Percentiles rank a stretch among this genome's conserved stretches.
Conservation (phyloP, 345 rosid species). For the Salix udensis region DNA sequence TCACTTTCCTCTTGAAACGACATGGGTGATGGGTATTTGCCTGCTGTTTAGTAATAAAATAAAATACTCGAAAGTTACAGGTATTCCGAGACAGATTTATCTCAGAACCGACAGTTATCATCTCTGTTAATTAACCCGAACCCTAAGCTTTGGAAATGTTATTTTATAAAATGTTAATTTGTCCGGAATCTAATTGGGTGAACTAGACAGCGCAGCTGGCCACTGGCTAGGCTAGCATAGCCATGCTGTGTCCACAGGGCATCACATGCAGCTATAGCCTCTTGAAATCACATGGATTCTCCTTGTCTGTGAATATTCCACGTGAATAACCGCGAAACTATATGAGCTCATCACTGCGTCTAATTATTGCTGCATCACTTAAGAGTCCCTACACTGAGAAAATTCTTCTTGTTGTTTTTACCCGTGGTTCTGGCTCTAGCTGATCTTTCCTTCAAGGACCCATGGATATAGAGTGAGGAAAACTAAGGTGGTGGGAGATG, state of each 20-base stretch:
- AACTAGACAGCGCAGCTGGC: background rate
- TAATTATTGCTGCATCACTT: background rate
- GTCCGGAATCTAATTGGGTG: background rate
- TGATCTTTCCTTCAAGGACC: background rate
- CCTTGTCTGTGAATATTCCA: background rate
- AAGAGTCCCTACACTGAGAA: background rate
- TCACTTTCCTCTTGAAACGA: background rate
- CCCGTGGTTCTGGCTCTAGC: background rate
- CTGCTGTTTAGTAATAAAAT: background rate
- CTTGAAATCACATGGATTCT: constrained; percentile 1
- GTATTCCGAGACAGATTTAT: background rate
- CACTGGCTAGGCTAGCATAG: background rate
- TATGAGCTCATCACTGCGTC: background rate
- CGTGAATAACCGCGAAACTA: background rate
- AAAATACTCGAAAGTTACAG: background rate
- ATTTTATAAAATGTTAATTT: background rate
- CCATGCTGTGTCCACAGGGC: background rate
- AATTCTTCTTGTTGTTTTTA: background rate
- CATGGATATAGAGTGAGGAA: background rate
- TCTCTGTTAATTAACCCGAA: background rate
- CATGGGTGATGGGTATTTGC: background rate
- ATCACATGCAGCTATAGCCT: constrained; percentile 2
- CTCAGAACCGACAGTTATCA: background rate
- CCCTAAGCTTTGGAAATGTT: background rate
- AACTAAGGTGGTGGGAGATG: background rate